Conservation (phyloP, 768 basidiomycete genomes). For the Psilocybe sp. region DNA sequence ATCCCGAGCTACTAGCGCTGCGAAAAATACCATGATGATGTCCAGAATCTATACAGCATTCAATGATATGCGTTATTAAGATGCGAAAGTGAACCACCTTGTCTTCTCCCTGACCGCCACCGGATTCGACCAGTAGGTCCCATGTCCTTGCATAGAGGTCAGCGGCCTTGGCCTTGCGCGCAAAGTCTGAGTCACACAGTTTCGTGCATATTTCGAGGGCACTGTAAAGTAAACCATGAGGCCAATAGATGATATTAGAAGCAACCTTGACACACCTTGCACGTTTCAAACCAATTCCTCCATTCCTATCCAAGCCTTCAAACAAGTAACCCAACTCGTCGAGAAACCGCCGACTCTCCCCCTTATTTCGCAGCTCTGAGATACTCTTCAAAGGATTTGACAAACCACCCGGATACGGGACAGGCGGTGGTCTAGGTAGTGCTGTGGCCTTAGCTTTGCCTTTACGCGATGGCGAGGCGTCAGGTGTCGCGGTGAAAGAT, state of each 20-base stretch:
- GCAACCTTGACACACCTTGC: slow-evolving; percentile 49
- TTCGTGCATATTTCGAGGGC: slow-evolving; percentile 77
- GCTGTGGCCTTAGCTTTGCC: slow-evolving; percentile 37
- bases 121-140: slow-evolving; percentile 59
- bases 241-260: not conserved
- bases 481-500: slow-evolving; percentile 29
- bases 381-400: slow-evolving; percentile 79
- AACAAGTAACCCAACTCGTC: slow-evolving; percentile 86
- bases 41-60: slow-evolving; percentile 53
- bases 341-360: slow-evolving; percentile 74
- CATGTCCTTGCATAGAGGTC: slow-evolving; percentile 72
- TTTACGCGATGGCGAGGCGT: slow-evolving; percentile 31
- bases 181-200: slow-evolving; percentile 69
- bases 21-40: slow-evolving; percentile 57
- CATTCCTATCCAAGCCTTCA: slow-evolving; percentile 64
- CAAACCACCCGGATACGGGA: slow-evolving; percentile 47
- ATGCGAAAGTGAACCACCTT: slow-evolving; percentile 19
- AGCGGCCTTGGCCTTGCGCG: slow-evolving; percentile 74
- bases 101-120: slow-evolving; percentile 62
- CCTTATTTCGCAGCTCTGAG: slow-evolving; percentile 76
- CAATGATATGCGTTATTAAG: not conserved
- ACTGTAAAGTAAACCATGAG: slow-evolving; percentile 33
- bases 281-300: slow-evolving; percentile 54
- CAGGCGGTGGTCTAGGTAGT: slow-evolving; percentile 17
- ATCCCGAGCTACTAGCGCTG: slow-evolving; percentile 62